Percentiles rank a stretch among this genome's conserved stretches.
These are phyloP conservation scores for Chaetomium cochliodes DNA, from an alignment of 495 filamentous ascomycete species.

Conservation along the genomic window DNA sequence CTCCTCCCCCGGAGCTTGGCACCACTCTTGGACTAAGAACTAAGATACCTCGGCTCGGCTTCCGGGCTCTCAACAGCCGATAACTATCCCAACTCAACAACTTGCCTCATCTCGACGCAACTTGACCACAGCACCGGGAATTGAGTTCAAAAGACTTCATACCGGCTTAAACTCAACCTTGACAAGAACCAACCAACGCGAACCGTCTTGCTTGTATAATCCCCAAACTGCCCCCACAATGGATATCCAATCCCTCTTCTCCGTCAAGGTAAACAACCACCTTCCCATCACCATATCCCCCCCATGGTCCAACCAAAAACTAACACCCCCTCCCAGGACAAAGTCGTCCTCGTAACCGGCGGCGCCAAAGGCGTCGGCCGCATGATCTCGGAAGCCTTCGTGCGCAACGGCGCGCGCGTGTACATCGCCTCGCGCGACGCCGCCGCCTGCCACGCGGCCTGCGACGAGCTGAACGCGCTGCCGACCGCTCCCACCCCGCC, in stretches of 20 bases:
- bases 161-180: background rate
- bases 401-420: slow-evolving; percentile 74
- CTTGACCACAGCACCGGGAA: background rate
- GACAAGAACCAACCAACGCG: too few relatives aligned
- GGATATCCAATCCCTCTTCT: slow-evolving; percentile 57
- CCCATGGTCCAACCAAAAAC: background rate
- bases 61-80: background rate
- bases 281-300: background rate
- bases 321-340: slow-evolving; percentile 31
- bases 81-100: background rate
- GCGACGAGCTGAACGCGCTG: slow-evolving; percentile 32
- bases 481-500: background rate
- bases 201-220: background rate
- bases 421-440: slow-evolving; percentile 75
- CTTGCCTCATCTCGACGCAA: background rate
- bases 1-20: slow-evolving; percentile 2
- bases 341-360: slow-evolving; percentile 45
- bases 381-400: slow-evolving; percentile 80
- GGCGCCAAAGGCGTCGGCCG: slow-evolving; percentile 63
- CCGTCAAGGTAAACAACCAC: slow-evolving; percentile 51
- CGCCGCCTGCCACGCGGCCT: slow-evolving; percentile 36
- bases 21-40: background rate
- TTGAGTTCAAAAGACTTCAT: background rate
- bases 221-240: slow-evolving; percentile 36
- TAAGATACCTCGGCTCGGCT: slow-evolving; percentile 20